Conservation (phyloP, 768 basidiomycete species). For the Auriscalpium orientale region DNA sequence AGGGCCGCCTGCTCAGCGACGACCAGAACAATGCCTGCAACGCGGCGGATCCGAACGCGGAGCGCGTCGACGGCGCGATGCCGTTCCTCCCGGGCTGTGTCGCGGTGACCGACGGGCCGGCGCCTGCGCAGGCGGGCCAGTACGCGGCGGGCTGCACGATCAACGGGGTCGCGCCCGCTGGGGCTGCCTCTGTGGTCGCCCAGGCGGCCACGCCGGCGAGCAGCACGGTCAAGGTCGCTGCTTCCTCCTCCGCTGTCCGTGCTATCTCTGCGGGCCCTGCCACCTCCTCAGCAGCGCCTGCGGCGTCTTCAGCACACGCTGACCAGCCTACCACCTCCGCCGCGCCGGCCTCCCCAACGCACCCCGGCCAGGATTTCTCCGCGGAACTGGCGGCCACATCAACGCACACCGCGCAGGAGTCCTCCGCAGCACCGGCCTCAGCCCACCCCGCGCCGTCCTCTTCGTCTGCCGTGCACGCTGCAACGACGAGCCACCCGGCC, state of each 20-base stretch:
- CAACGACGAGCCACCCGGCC: too few relatives aligned
- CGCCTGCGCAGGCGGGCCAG: not conserved
- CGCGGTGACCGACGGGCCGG: not conserved
- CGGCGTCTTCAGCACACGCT: not conserved
- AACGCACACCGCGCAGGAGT: too few relatives aligned
- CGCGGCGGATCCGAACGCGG: not conserved
- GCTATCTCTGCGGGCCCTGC: not conserved
- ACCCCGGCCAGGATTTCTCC: too few relatives aligned
- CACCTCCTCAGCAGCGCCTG: not conserved
- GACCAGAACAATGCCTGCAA: not conserved
- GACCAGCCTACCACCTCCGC: not conserved
- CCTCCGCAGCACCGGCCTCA: too few relatives aligned
- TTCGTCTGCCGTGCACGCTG: too few relatives aligned
- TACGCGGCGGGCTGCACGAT: not conserved
- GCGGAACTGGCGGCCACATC: not conserved
- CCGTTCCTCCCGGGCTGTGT: not conserved
- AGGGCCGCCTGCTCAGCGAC: not conserved
- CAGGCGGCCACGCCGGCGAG: not conserved
- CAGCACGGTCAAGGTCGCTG: not conserved
- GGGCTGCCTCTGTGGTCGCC: not conserved
- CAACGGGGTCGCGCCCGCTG: not conserved
- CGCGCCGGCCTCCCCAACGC: not conserved
- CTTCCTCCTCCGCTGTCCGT: not conserved
- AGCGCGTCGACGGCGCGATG: not conserved
- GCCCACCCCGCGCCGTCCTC: too few relatives aligned